Percentiles rank a stretch among this genome's conserved stretches.
These are phyloP conservation scores for Magnaporthiopsis rhizophila DNA, from an alignment of 2,329 filamentous ascomycete genomes.

Conservation along the genomic window DNA sequence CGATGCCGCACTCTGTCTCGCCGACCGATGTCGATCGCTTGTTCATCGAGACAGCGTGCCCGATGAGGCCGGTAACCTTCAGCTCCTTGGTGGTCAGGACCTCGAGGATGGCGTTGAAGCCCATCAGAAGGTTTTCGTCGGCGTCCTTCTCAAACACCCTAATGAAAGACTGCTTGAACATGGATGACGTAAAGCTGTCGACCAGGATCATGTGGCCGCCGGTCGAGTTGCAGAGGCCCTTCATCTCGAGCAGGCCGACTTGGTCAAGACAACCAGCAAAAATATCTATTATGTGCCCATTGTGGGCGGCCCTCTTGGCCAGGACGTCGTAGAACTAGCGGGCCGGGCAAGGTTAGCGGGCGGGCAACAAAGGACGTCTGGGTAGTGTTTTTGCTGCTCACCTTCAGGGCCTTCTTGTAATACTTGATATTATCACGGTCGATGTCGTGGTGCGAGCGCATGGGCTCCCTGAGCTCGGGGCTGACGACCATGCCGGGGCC, in stretches of 20 bases:
- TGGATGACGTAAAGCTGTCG: conserved; percentile 96
- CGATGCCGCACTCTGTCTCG: conserved; percentile 96
- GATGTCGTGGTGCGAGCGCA: conserved; percentile 97
- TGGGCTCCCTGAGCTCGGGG: conserved; percentile 89
- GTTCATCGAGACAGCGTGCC: conserved; percentile 92
- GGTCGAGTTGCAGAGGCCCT: conserved; percentile 89
- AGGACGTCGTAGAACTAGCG: conserved; percentile 83
- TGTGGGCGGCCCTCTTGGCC: conserved; percentile 89
- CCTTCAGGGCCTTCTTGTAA: conserved; percentile 98
- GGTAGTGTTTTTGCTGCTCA: conserved; percentile 26
- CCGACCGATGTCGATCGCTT: conserved; percentile 97
- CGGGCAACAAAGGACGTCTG: neutral
- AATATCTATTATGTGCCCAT: conserved; percentile 95
- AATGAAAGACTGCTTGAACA: conserved; percentile 98
- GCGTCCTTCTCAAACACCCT: conserved; percentile 95
- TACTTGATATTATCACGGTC: conserved; percentile 99
- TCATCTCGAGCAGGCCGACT: conserved; percentile 96
- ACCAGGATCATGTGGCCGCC: conserved; percentile 98
- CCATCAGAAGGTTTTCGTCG: conserved; percentile 92
- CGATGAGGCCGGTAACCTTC: conserved; percentile 95
- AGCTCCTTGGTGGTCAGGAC: conserved; percentile 96
- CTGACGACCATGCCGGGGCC: conserved; percentile 96
- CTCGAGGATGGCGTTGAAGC: conserved; percentile 93
- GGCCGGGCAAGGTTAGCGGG: conserved; percentile 18
- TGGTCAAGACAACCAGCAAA: conserved; percentile 97